These are phyloP conservation scores for Gracilaria caudata DNA, from an alignment of 23 red algal genomes.

Conservation along the genomic window DNA sequence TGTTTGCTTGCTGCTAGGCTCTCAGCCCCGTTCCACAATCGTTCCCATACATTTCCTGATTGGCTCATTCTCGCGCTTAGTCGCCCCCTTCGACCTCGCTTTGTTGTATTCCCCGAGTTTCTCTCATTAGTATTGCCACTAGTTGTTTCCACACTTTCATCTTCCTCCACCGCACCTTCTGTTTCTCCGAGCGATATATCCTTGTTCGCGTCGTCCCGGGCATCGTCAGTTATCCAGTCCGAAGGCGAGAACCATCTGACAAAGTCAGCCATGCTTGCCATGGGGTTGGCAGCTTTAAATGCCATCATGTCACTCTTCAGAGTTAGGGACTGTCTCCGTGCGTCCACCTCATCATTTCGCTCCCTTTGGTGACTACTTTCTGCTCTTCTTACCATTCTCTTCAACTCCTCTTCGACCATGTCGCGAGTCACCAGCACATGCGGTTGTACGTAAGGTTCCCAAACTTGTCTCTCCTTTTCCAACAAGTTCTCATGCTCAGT, in stretches of 20 bases:
- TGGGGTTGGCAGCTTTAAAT: slow-evolving; percentile 75
- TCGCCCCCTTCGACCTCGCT: slow-evolving; percentile 29
- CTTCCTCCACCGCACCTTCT: not conserved
- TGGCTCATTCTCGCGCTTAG: slow-evolving; percentile 58
- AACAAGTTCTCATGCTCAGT: not conserved
- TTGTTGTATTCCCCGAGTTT: not conserved
- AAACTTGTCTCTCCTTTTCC: slow-evolving; percentile 30
- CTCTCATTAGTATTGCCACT: not conserved
- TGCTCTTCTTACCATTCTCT: slow-evolving; percentile 57
- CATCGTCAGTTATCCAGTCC: slow-evolving; percentile 54
- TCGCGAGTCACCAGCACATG: slow-evolving; percentile 59
- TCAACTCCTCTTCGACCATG: slow-evolving; percentile 63
- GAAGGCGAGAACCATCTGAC: slow-evolving; percentile 72
- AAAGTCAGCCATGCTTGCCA: slow-evolving; percentile 63
- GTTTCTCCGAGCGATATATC: not conserved
- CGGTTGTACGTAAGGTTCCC: slow-evolving; percentile 65
- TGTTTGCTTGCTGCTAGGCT: slow-evolving; percentile 35
- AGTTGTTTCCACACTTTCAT: not conserved
- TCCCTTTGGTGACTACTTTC: slow-evolving; percentile 19
- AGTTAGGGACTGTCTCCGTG: slow-evolving; percentile 42
- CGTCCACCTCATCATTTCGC: slow-evolving; percentile 19
- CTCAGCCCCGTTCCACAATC: slow-evolving; percentile 52
- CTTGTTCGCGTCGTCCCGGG: not conserved
- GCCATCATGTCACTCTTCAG: slow-evolving; percentile 72
- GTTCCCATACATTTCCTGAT: slow-evolving; percentile 64